Conservation (phyloP, 768 basidiomycete genomes). For the Kwoniella newhampshirensis region DNA sequence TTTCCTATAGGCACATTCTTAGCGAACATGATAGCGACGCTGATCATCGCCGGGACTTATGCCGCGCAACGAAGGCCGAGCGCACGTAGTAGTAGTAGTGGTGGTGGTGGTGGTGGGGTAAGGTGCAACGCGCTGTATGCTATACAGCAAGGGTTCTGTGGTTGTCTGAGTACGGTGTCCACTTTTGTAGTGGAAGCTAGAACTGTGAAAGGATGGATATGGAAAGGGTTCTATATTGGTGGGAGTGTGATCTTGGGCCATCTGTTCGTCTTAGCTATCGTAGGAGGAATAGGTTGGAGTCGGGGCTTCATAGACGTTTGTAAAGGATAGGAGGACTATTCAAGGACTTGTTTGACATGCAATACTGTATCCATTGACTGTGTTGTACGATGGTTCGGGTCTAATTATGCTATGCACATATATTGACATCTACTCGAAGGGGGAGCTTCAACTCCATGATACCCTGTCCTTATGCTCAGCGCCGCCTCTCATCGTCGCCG, state of each 20-base stretch:
- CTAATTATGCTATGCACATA: background rate
- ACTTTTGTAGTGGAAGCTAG: constrained; percentile 83
- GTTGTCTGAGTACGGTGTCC: constrained; percentile 88
- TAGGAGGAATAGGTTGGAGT: constrained; percentile 59
- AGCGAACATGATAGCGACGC: constrained; percentile 65
- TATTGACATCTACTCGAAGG: background rate
- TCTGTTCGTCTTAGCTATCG: constrained; percentile 66
- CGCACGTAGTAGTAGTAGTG: background rate
- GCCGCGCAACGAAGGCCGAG: constrained; percentile 63
- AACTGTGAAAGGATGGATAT: constrained; percentile 59
- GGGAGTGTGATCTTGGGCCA: constrained; percentile 72
- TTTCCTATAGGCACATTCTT: constrained; percentile 52
- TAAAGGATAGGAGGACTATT: no score
- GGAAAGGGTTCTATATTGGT: constrained; percentile 67
- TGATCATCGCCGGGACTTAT: constrained; percentile 71
- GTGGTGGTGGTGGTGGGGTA: constrained; percentile 21
- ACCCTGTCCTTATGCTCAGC: background rate
- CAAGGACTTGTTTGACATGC: no score
- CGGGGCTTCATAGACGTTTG: constrained; percentile 4
- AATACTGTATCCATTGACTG: no score
- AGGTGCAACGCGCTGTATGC: constrained; percentile 77
- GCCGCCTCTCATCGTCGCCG: background rate
- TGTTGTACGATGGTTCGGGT: no score
- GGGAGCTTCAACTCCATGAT: background rate
- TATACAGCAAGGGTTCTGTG: constrained; percentile 87